Percentiles rank a stretch among this genome's conserved stretches.
Conservation (phyloP, 495 filamentous ascomycete species). For the Penicillium herquei region DNA sequence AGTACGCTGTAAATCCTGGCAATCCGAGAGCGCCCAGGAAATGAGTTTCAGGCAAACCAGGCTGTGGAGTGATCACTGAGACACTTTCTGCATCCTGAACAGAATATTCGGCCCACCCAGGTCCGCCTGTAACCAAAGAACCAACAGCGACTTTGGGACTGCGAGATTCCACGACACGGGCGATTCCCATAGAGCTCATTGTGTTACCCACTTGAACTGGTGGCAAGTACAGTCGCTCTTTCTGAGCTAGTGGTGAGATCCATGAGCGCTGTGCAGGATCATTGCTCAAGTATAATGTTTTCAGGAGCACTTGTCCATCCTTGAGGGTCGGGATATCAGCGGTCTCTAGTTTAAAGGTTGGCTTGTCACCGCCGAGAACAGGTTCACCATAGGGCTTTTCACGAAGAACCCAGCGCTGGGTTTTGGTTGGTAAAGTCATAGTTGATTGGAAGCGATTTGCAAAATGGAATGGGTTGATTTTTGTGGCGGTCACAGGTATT, state of each 20-base stretch:
- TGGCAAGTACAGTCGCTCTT: slow-evolving; percentile 53
- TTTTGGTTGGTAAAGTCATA: neutral
- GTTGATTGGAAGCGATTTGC: neutral
- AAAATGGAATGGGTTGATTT: neutral
- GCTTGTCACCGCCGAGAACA: neutral
- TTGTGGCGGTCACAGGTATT: neutral
- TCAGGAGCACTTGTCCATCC: slow-evolving; percentile 51
- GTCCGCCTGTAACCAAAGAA: slow-evolving; percentile 35
- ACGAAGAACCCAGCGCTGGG: neutral
- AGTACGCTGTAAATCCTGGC: slow-evolving; percentile 53
- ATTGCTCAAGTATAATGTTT: slow-evolving; percentile 60
- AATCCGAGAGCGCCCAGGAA: slow-evolving; percentile 52
- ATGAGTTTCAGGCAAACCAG: slow-evolving; percentile 39
- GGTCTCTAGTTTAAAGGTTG: neutral
- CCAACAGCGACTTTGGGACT: slow-evolving; percentile 30
- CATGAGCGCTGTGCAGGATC: slow-evolving; percentile 71
- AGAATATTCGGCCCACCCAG: slow-evolving; percentile 53
- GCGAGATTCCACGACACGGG: slow-evolving; percentile 41
- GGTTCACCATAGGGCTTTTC: neutral
- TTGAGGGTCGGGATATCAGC: neutral
- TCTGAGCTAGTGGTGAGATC: slow-evolving; percentile 48
- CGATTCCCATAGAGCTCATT: slow-evolving; percentile 56
- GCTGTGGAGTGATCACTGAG: slow-evolving; percentile 27
- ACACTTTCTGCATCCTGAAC: slow-evolving; percentile 35
- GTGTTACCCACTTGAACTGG: slow-evolving; percentile 57